phyloP scores from a whole-genome alignment of 306 rosid species.

The Vachellia pachyceras region DNA sequence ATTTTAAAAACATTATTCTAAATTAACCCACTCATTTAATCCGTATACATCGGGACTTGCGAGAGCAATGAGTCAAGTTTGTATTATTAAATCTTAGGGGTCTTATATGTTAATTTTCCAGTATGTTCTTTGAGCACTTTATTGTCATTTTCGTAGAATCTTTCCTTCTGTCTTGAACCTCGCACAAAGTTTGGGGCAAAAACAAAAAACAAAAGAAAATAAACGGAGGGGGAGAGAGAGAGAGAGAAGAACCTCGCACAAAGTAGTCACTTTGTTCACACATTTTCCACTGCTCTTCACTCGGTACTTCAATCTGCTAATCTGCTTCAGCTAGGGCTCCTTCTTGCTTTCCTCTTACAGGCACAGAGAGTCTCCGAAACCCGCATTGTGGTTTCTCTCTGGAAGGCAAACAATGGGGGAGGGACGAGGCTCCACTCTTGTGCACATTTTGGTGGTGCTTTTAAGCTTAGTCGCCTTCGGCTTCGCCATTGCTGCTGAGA shows the following conservation, averaged over 20 bases:
- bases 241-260: not conserved
- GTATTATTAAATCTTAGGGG: too few relatives aligned
- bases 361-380: not conserved
- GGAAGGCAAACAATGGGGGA: conserved; percentile 55
- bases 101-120: too few relatives aligned
- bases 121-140: not conserved
- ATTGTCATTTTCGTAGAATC: not conserved
- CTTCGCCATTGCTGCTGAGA: conserved; percentile 96
- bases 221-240: too few relatives aligned
- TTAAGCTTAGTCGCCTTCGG: conserved; percentile 91
- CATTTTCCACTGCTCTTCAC: not conserved
- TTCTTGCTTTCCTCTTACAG: not conserved
- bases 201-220: too few relatives aligned
- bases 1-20: too few relatives aligned
- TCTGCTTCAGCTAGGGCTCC: conserved; percentile 19
- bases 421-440: conserved; percentile 89
- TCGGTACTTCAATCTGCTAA: not conserved
- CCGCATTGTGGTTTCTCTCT: conserved; percentile 16
- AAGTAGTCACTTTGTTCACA: conserved; percentile 10
- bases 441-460: conserved; percentile 70
- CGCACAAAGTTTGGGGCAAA: not conserved
- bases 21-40: too few relatives aligned
- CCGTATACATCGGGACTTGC: too few relatives aligned
- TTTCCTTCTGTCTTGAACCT: not conserved
- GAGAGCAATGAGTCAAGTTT: too few relatives aligned